Evolutionary conservation across 139 green algal species (phyloP).

Genomic region (Zygnema circumcarinatum): DNA sequence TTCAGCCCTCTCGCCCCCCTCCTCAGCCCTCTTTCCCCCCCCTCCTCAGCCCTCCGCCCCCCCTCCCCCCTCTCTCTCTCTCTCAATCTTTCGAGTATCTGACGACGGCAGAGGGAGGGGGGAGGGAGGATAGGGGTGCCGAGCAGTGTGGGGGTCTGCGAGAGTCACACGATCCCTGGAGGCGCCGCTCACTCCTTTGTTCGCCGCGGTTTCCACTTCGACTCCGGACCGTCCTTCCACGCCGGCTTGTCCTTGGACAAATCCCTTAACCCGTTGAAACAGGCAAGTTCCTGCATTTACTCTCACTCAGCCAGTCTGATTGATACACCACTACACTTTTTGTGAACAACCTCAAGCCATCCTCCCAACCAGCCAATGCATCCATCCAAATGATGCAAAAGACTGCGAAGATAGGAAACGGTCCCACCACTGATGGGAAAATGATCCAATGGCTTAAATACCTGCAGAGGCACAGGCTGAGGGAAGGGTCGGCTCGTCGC

Average conservation of each 20-base stretch:
- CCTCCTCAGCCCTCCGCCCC: background rate
- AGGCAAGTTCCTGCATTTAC: too few species aligned
- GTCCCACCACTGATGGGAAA: background rate
- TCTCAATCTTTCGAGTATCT: background rate
- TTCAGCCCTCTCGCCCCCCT: too few species aligned
- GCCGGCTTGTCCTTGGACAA: constrained; percentile 69
- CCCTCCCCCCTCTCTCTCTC: background rate
- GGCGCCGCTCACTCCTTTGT: constrained; percentile 81
- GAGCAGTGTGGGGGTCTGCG: constrained; percentile 19
- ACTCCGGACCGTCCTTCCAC: constrained; percentile 86
- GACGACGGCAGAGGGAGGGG: background rate
- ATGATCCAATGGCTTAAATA: background rate
- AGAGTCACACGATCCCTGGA: constrained; percentile 44
- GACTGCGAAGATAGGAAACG: background rate
- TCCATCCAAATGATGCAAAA: constrained; percentile 4
- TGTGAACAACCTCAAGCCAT: too few species aligned
- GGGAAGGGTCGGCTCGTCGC: constrained; percentile 52
- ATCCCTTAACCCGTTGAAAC: constrained; percentile 73
- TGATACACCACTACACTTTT: too few species aligned
- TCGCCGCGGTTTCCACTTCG: constrained; percentile 81
- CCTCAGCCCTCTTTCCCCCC: background rate
- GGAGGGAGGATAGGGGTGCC: background rate
- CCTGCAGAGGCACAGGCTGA: constrained; percentile 42
- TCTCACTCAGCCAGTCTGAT: too few species aligned
- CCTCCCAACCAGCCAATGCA: too few species aligned